phyloP scores from a whole-genome alignment of 306 rosid species.

The Quercus berberidifolia region DNA sequence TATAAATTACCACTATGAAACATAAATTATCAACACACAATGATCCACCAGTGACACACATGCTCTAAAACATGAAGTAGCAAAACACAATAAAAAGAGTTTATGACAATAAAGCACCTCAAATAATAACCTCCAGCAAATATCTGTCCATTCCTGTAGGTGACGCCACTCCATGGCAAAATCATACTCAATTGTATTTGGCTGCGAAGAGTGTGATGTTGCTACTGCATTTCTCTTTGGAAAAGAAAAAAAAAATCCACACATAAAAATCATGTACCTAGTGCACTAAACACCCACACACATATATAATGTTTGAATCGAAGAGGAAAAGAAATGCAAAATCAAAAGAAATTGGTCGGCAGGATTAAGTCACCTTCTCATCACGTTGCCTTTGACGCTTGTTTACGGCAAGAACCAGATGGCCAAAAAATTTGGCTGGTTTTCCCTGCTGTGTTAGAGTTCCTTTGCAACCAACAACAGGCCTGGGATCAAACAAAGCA shows the following conservation, averaged over 20 bases:
- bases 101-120: constrained; percentile 26
- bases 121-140: constrained; percentile 33
- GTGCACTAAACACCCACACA: too few species aligned
- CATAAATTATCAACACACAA: too few species aligned
- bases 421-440: constrained; percentile 35
- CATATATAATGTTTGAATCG: too few species aligned
- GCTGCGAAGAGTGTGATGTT: constrained; percentile 64
- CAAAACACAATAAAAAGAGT: background rate
- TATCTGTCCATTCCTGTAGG: constrained; percentile 31
- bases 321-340: background rate
- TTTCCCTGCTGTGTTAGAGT: constrained; percentile 16
- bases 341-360: background rate
- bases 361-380: constrained; percentile 38
- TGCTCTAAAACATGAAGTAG: background rate
- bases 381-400: constrained; percentile 8
- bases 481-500: constrained; percentile 20
- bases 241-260: constrained; percentile 9
- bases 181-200: constrained; percentile 44
- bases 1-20: too few species aligned
- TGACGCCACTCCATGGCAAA: constrained; percentile 46
- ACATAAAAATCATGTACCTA: too few species aligned
- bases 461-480: constrained; percentile 31
- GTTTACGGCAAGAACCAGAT: constrained; percentile 22
- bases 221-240: constrained; percentile 53
- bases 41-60: background rate